phyloP scores from a whole-genome alignment of 352 stramenopile species.

The Phytophthora melonis region DNA sequence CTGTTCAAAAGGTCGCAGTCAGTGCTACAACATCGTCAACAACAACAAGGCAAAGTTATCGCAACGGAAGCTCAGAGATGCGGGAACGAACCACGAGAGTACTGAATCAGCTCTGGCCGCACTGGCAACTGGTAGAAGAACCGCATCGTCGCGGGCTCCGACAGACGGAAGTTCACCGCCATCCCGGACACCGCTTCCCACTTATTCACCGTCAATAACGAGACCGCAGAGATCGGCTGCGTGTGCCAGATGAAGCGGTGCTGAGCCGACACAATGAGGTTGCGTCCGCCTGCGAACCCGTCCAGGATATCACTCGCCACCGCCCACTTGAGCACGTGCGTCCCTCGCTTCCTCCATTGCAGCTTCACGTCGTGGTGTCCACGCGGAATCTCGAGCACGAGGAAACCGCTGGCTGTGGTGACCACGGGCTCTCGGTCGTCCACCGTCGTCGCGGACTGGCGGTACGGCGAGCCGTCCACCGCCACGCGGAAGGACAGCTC shows the following conservation, averaged over 20 bases:
- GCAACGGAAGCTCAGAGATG: slow-evolving; percentile 2
- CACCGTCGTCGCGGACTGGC: slow-evolving; percentile 71
- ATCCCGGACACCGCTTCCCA: slow-evolving; percentile 74
- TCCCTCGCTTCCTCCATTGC: slow-evolving; percentile 78
- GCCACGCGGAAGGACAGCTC: slow-evolving; percentile 73
- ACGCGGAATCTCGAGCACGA: slow-evolving; percentile 60
- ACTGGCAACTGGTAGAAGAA: slow-evolving; percentile 85
- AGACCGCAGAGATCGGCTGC: slow-evolving; percentile 57
- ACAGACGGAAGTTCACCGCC: slow-evolving; percentile 56
- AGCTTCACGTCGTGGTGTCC: slow-evolving; percentile 62
- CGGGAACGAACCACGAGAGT: slow-evolving; percentile 52
- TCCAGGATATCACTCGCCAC: slow-evolving; percentile 71
- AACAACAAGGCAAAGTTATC: not conserved
- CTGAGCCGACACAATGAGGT: slow-evolving; percentile 69
- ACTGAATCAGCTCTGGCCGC: slow-evolving; percentile 61
- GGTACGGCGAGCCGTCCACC: slow-evolving; percentile 64
- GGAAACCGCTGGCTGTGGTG: slow-evolving; percentile 61
- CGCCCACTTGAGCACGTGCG: slow-evolving; percentile 58
- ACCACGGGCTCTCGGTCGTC: slow-evolving; percentile 69
- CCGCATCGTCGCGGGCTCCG: slow-evolving; percentile 54
- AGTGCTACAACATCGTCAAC: slow-evolving; percentile 5
- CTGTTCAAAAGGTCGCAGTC: slow-evolving; percentile 36
- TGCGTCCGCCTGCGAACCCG: slow-evolving; percentile 72
- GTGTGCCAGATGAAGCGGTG: slow-evolving; percentile 75
- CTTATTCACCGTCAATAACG: slow-evolving; percentile 51